Percentiles rank a stretch among this genome's conserved stretches.
phyloP scores from a whole-genome alignment of 257 asterid species.

The Plantago ovata region DNA sequence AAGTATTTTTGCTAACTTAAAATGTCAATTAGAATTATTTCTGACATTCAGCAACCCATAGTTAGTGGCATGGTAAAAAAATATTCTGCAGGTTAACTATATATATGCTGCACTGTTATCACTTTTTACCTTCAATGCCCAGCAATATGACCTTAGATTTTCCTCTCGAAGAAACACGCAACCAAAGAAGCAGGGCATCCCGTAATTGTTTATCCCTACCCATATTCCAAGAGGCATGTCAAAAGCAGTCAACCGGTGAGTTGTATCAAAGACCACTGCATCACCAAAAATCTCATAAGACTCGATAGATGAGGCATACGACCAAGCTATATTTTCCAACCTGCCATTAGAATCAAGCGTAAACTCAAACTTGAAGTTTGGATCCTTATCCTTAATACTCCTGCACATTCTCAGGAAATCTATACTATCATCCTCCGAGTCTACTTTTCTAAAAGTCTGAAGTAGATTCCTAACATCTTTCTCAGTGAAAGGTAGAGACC shows the following conservation, averaged over 20 bases:
- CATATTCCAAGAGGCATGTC: constrained; percentile 99
- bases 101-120: background rate
- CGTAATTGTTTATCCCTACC: constrained; percentile 96
- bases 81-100: background rate
- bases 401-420: constrained; percentile 91
- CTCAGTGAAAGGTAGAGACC: constrained; percentile 91
- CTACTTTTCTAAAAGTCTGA: constrained; percentile 80
- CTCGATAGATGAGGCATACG: constrained; percentile 88
- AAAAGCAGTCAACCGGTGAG: constrained; percentile 84
- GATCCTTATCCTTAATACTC: constrained; percentile 86
- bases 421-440: constrained; percentile 82
- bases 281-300: constrained; percentile 90
- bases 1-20: background rate
- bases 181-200: constrained; percentile 98
- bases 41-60: no score
- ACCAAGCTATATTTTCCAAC: constrained; percentile 96
- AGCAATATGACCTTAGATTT: constrained; percentile 77
- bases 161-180: constrained; percentile 95
- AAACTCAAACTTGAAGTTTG: constrained; percentile 79
- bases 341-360: constrained; percentile 67
- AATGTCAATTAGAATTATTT: no score
- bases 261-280: constrained; percentile 92
- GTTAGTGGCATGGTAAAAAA: background rate
- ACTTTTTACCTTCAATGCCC: constrained; percentile 90
- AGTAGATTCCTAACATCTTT: constrained; percentile 95